These are phyloP conservation scores for Kodamaea leandrae DNA, from an alignment of 805 yeast genomes.

Conservation along the genomic window DNA sequence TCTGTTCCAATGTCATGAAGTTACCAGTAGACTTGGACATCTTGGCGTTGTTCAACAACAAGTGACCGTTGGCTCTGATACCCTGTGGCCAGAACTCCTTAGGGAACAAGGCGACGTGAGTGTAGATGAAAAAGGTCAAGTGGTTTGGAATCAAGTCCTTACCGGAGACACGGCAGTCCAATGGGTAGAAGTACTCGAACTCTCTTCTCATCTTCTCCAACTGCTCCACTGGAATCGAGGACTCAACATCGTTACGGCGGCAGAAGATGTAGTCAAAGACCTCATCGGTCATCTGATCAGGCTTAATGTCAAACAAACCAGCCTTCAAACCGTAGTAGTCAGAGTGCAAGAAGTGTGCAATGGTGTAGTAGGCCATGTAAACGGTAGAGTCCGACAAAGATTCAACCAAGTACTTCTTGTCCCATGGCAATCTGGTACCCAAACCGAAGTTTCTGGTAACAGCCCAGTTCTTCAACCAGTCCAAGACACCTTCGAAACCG, in stretches of 20 bases:
- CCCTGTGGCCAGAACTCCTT: conserved; percentile 91
- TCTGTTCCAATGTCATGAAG: conserved; percentile 85
- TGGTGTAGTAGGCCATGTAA: conserved; percentile 92
- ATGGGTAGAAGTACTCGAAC: conserved; percentile 94
- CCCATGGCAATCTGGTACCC: conserved; percentile 97
- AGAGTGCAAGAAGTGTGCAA: conserved; percentile 78
- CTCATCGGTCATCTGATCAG: conserved; percentile 87
- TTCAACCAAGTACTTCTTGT: conserved; percentile 86
- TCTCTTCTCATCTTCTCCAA: conserved; percentile 81
- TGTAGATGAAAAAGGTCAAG: conserved; percentile 90
- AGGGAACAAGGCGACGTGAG: conserved; percentile 91
- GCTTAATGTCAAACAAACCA: conserved; percentile 71
- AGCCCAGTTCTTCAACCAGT: conserved; percentile 98
- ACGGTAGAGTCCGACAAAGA: conserved; percentile 94
- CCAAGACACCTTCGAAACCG: conserved; percentile 90
- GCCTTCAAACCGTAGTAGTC: conserved; percentile 77
- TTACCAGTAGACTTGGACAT: conserved; percentile 98
- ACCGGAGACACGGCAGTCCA: conserved; percentile 89
- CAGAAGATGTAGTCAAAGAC: conserved; percentile 89
- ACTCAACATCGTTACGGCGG: conserved; percentile 56
- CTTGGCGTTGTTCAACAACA: conserved; percentile 91
- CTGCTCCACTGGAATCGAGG: conserved; percentile 63
- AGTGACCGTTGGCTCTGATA: conserved; percentile 92
- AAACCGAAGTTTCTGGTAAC: conserved; percentile 94
- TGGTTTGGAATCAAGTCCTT: conserved; percentile 97